Percentiles rank a stretch among this genome's conserved stretches.
phyloP scores from a whole-genome alignment of 345 rosid species.

The Microcos paniculata region DNA sequence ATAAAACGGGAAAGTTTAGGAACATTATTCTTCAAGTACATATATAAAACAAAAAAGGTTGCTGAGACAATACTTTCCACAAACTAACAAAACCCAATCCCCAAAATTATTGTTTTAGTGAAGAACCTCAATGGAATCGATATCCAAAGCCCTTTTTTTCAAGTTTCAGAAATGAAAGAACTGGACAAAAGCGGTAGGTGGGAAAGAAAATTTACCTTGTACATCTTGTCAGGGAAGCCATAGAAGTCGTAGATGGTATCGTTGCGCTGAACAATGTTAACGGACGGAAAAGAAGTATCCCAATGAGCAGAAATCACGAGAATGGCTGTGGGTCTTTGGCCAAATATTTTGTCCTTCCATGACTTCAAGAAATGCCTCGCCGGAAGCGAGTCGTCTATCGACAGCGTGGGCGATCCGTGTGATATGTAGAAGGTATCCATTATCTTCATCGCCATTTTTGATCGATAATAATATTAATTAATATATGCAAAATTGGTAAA shows the following conservation, averaged over 20 bases:
- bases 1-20: not conserved
- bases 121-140: not conserved
- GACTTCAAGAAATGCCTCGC: conserved; percentile 70
- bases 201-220: conserved; percentile 39
- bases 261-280: conserved; percentile 51
- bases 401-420: conserved; percentile 78
- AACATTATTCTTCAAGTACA: too few relatives aligned
- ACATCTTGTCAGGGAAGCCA: conserved; percentile 67
- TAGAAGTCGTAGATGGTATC: conserved; percentile 78
- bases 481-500: not conserved
- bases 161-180: not conserved
- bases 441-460: conserved; percentile 17
- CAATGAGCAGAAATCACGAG: conserved; percentile 81
- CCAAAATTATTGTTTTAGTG: not conserved
- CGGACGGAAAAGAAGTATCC: conserved; percentile 65
- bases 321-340: conserved; percentile 57
- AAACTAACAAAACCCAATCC: not conserved
- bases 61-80: not conserved
- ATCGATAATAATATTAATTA: not conserved
- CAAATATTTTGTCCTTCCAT: conserved; percentile 42
- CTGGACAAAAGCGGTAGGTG: not conserved
- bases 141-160: not conserved
- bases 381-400: conserved; percentile 63
- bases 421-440: conserved; percentile 67
- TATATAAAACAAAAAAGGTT: not conserved